phyloP scores from a whole-genome alignment of 768 basidiomycete genomes.

The Lentinula aciculospora region DNA sequence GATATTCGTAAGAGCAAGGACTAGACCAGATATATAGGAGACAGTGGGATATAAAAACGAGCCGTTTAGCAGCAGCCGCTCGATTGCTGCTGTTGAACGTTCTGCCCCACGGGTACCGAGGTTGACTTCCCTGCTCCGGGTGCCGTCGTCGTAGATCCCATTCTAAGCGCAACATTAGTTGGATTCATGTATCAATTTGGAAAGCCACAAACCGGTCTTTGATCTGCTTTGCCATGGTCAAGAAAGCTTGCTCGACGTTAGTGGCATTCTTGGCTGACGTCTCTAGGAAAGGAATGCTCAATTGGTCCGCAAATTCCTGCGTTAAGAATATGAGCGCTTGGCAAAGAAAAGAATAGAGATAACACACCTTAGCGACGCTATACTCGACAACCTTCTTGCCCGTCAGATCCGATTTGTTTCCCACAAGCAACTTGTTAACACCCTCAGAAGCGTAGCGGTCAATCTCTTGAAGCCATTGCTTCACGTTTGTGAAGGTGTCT shows the following conservation, averaged over 20 bases:
- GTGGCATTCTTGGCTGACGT: constrained; percentile 99
- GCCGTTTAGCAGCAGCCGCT: constrained; percentile 73
- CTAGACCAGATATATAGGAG: constrained; percentile 4
- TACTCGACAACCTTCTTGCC: constrained; percentile 96
- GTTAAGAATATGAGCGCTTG: constrained; percentile 7
- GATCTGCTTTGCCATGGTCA: constrained; percentile 97
- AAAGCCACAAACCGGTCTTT: constrained; percentile 66
- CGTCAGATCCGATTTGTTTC: constrained; percentile 98
- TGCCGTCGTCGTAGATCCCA: constrained; percentile 78
- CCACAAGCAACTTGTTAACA: constrained; percentile 97
- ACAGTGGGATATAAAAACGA: neutral
- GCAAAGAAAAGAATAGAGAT: neutral
- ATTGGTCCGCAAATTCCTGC: constrained; percentile 92
- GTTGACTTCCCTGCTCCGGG: constrained; percentile 75
- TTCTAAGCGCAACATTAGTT: constrained; percentile 43
- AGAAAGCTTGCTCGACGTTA: constrained; percentile 98
- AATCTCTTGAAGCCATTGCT: constrained; percentile 92
- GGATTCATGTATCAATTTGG: neutral
- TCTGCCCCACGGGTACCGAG: constrained; percentile 81
- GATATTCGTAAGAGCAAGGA: constrained; percentile 13
- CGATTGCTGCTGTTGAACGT: constrained; percentile 68
- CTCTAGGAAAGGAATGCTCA: constrained; percentile 92
- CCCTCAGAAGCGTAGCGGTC: constrained; percentile 96
- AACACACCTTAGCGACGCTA: constrained; percentile 71
- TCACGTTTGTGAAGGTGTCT: constrained; percentile 95